Base-by-base conservation (phyloP, 2,329 filamentous ascomycete genomes). In the Xylariaceae sp. region DNA sequence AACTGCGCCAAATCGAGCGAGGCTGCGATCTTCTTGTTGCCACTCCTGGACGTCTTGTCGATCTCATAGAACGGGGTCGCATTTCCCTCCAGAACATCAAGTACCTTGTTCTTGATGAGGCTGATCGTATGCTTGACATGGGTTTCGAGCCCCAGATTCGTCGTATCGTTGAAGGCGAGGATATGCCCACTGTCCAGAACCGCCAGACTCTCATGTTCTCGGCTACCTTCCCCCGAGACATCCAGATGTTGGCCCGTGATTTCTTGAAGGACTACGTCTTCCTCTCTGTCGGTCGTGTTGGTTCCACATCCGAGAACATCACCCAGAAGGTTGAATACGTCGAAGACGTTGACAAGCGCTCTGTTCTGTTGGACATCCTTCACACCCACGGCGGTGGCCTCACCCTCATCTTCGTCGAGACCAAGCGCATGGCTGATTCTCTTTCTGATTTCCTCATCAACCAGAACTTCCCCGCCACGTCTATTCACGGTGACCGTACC, bases 181-280 rank as follows among this genome's bases (percentile, higher is more conserved):
- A 99, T 71, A 99, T 99, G 94, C 94, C 94, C 59, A 76, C 78
- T 56, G 90, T 93, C 62, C 80, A 86, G 67, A 80, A 83, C 70
- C 92, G 94, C 73, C 94, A 99, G 79, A 99, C 94, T 57, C 93
- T 99, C 82, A 99, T 99, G 94, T 99, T 99, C 77, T 99, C 94
- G 47, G 94, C 94, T 75, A 99, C 94, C 63, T 99, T 99, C 85
- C 94, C 94, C 62, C 91, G 93, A 70, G 94, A 99, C 76, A 99
- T 99, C 60, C 94, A 99, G 83, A 95, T 97, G 89, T 88, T 99
- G 61, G 94, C 94, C 62, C 89, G 94, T 72, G 94, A 99, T 76
- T 99, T 99, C 85, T 81, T 99, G 74, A 97, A 96, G 82, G 94
- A 99, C 74, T 99, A 99, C 80, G 87, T 99, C 72, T 99, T 99